These are phyloP conservation scores for Plasmodium billcollinsi DNA, from an alignment of 169 alveolate species.

Conservation along the genomic window DNA sequence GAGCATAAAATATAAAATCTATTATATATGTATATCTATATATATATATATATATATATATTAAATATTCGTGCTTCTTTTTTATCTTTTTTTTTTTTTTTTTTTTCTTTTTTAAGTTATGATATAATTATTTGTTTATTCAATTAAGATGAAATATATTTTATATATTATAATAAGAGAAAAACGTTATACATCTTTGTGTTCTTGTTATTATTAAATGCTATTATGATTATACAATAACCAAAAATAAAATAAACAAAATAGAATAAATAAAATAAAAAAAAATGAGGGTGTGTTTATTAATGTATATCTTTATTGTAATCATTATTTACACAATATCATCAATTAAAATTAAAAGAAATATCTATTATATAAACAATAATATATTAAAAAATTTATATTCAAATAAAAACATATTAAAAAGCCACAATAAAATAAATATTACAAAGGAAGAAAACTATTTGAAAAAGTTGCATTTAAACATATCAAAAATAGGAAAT, in stretches of 20 bases:
- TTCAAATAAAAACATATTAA: conserved; percentile 4
- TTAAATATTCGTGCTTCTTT: too few relatives aligned
- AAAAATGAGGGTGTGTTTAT: conserved; percentile 31
- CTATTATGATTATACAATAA: too few relatives aligned
- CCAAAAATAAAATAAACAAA: not conserved
- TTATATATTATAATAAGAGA: too few relatives aligned
- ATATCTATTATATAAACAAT: conserved; percentile 14
- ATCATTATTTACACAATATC: conserved; percentile 6
- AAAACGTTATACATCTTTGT: too few relatives aligned
- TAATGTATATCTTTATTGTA: conserved; percentile 2
- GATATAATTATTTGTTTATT: too few relatives aligned
- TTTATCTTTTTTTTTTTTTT: too few relatives aligned
- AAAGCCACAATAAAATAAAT: conserved; percentile 1
- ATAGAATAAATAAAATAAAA: conserved; percentile 1
- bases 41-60: too few relatives aligned
- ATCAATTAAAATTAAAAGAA: conserved; percentile 38
- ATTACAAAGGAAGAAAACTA: conserved; percentile 26
- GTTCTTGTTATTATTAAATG: too few relatives aligned
- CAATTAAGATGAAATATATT: too few relatives aligned
- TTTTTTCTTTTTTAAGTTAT: too few relatives aligned
- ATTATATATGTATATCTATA: too few relatives aligned
- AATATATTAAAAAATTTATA: conserved; percentile 8
- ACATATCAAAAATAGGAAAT: conserved; percentile 2
- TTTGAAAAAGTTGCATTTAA: conserved; percentile 19
- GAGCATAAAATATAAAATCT: too few relatives aligned